Percentiles rank a stretch among this genome's conserved stretches.
phyloP scores from a whole-genome alignment of 2,329 filamentous ascomycete species.

The Grosmannia huntii region DNA sequence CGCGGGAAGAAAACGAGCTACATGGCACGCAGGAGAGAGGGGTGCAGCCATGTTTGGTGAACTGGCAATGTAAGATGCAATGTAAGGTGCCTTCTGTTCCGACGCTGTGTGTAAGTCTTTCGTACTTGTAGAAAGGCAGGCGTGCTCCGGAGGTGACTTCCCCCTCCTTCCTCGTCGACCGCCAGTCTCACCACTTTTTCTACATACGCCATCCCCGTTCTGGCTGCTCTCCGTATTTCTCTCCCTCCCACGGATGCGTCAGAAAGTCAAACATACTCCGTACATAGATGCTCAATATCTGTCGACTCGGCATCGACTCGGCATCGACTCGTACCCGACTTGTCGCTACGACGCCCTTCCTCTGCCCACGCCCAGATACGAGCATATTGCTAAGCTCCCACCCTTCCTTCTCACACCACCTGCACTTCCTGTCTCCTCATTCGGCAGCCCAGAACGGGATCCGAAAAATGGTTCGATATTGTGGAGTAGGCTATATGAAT shows the following conservation, averaged over 20 bases:
- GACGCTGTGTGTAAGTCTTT: background rate
- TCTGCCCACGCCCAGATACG: background rate
- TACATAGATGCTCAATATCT: no score
- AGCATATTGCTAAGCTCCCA: background rate
- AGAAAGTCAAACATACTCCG: no score
- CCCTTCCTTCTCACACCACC: background rate
- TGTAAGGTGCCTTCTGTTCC: background rate
- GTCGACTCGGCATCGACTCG: no score
- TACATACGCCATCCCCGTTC: background rate
- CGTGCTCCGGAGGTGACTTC: background rate
- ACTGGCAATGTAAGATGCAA: background rate
- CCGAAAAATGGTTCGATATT: background rate
- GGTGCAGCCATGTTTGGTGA: background rate
- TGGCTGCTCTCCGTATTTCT: background rate
- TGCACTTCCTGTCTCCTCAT: background rate
- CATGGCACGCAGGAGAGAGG: background rate
- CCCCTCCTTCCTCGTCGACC: background rate
- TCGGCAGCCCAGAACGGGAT: background rate
- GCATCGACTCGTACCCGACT: no score
- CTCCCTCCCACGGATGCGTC: background rate
- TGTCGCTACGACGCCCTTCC: no score
- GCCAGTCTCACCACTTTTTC: slow-evolving; percentile 1
- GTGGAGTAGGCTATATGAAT: background rate
- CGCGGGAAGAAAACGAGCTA: background rate
- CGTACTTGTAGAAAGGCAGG: background rate